Percentiles rank a stretch among this genome's conserved stretches.
Evolutionary conservation across 345 rosid genomes (phyloP).

Genomic region (Hibiscus tridactylites): DNA sequence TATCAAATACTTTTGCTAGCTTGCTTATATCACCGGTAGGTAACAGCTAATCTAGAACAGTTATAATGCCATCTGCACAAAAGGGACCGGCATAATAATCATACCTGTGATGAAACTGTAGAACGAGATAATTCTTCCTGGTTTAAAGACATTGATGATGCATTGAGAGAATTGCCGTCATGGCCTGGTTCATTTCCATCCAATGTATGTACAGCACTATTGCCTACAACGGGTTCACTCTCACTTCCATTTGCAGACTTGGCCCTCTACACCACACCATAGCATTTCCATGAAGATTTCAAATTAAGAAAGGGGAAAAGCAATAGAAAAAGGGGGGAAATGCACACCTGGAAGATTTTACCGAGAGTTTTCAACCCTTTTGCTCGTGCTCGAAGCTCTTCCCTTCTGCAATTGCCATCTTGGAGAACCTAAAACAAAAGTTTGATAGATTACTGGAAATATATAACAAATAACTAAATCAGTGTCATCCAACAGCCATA

Average conservation of each 20-base stretch:
- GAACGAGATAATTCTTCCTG: constrained; percentile 38
- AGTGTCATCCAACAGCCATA: constrained; percentile 1
- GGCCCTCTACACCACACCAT: constrained; percentile 37
- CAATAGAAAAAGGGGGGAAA: neutral
- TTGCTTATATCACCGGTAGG: neutral
- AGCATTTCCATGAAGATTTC: constrained; percentile 2
- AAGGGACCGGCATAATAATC: neutral
- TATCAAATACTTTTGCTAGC: neutral
- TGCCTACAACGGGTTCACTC: constrained; percentile 32
- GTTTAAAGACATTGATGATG: constrained; percentile 37
- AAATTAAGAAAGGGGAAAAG: neutral
- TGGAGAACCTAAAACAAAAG: constrained; percentile 75
- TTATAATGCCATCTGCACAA: neutral
- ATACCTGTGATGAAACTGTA: constrained; percentile 48
- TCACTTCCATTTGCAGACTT: constrained; percentile 58
- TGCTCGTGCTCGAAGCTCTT: constrained; percentile 85
- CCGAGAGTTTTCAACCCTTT: constrained; percentile 93
- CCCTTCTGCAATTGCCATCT: constrained; percentile 73
- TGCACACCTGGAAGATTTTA: constrained; percentile 82
- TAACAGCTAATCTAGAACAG: neutral
- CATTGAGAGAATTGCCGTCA: constrained; percentile 29
- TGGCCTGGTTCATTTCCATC: constrained; percentile 41
- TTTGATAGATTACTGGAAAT: constrained; percentile 17
- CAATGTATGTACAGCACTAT: constrained; percentile 28
- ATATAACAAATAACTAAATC: neutral